phyloP scores from a whole-genome alignment of 208 protist species.

The Leishmania arabica region DNA sequence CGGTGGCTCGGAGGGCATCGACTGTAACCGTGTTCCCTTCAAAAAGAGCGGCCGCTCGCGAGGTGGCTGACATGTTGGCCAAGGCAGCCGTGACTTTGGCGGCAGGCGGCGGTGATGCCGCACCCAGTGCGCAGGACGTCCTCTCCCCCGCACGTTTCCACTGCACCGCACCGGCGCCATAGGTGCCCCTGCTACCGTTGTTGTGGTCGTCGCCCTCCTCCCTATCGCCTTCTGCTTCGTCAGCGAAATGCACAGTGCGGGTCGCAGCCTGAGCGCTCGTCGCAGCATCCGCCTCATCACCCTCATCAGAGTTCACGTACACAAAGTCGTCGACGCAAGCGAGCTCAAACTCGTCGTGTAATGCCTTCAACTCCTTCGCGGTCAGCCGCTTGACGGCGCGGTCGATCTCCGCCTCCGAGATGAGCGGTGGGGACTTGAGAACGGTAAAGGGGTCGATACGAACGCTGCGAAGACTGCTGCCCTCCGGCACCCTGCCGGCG shows the following conservation, averaged over 20 bases:
- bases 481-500: background rate
- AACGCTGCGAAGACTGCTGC: conserved; percentile 17
- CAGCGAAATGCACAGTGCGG: conserved; percentile 17
- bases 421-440: conserved; percentile 13
- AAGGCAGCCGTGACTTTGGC: background rate
- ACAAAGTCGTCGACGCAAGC: conserved; percentile 23
- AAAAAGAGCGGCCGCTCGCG: conserved; percentile 13
- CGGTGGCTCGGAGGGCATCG: background rate
- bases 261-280: conserved; percentile 1
- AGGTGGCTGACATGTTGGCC: background rate
- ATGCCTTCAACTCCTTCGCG: conserved; percentile 12
- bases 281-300: background rate
- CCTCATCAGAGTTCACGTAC: conserved; percentile 13
- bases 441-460: conserved; percentile 26
- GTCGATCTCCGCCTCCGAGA: conserved; percentile 26
- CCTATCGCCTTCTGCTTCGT: background rate
- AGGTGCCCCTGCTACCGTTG: background rate
- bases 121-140: background rate
- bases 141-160: background rate
- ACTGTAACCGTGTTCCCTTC: conserved; percentile 11
- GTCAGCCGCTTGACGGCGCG: conserved; percentile 19
- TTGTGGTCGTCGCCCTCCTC: background rate
- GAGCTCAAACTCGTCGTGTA: conserved; percentile 30
- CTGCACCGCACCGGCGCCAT: background rate
- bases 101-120: background rate